Evolutionary conservation across 176 grass and related monocot genomes (phyloP).

Genomic region (Poa pratensis): DNA sequence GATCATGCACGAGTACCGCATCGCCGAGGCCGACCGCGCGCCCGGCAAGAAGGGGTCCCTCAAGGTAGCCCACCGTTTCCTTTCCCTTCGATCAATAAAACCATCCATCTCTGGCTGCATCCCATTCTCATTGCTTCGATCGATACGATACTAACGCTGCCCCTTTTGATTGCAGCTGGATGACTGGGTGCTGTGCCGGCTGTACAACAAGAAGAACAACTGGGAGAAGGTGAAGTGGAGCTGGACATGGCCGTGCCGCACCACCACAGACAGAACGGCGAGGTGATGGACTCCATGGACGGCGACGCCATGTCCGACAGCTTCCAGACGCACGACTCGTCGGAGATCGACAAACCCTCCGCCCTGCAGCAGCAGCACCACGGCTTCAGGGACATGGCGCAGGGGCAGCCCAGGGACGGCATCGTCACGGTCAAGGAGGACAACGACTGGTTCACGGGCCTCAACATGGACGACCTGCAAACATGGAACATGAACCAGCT

Average conservation of each 20-base stretch:
- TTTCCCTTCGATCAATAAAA: neutral
- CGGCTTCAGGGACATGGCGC: constrained; percentile 34
- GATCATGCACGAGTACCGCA: constrained; percentile 90
- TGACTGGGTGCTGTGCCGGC: constrained; percentile 74
- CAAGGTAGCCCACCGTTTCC: constrained; percentile 42
- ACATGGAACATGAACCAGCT: constrained; percentile 40
- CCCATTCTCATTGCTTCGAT: neutral
- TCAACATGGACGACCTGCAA: constrained; percentile 64
- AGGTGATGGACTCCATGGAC: constrained; percentile 40
- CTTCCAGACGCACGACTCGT: constrained; percentile 67
- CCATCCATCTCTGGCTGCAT: neutral
- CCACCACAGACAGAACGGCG: constrained; percentile 27
- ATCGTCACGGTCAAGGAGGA: constrained; percentile 60
- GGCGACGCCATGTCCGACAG: constrained; percentile 59
- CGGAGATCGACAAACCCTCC: constrained; percentile 57
- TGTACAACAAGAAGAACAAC: constrained; percentile 91
- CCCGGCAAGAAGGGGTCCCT: constrained; percentile 59
- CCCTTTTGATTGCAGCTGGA: constrained; percentile 47
- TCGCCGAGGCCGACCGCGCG: constrained; percentile 53
- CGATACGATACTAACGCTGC: neutral
- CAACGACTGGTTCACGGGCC: constrained; percentile 55
- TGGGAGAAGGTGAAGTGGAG: constrained; percentile 67
- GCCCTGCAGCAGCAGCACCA: constrained; percentile 28
- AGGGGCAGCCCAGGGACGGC: constrained; percentile 21
- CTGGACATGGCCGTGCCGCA: constrained; percentile 18